These are phyloP conservation scores for Paramecium sonneborni DNA, from an alignment of 73 alveolate genomes.

Conservation along the genomic window DNA sequence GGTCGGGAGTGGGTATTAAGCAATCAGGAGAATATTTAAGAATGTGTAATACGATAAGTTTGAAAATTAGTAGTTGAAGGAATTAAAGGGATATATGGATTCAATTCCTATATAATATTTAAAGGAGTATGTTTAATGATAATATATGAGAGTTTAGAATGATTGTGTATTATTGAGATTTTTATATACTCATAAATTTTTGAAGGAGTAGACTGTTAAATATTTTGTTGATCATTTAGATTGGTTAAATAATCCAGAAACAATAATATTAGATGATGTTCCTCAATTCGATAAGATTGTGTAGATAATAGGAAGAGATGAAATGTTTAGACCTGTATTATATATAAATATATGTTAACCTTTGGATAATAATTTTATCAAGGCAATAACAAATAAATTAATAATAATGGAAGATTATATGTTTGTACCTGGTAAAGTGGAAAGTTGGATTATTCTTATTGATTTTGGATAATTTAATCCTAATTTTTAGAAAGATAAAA, in stretches of 20 bases:
- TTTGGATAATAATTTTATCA: background rate
- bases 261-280: background rate
- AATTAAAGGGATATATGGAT: slow-evolving; percentile 6
- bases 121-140: slow-evolving; percentile 24
- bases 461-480: slow-evolving; percentile 44
- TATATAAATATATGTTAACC: background rate
- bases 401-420: slow-evolving; percentile 62
- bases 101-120: background rate
- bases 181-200: slow-evolving; percentile 27
- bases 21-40: background rate
- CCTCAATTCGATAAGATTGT: background rate
- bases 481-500: too few species aligned
- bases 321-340: slow-evolving; percentile 25
- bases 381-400: background rate
- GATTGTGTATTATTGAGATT: slow-evolving; percentile 43
- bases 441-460: slow-evolving; percentile 71
- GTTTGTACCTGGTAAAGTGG: slow-evolving; percentile 78
- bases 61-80: background rate
- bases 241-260: background rate
- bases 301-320: slow-evolving; percentile 7
- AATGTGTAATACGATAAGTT: slow-evolving; percentile 1
- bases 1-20: background rate
- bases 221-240: slow-evolving; percentile 11
- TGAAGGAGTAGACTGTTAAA: background rate
- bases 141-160: background rate